Evolutionary conservation across 2,329 filamentous ascomycete genomes (phyloP).

Genomic region (Xylariaceae sp.): DNA sequence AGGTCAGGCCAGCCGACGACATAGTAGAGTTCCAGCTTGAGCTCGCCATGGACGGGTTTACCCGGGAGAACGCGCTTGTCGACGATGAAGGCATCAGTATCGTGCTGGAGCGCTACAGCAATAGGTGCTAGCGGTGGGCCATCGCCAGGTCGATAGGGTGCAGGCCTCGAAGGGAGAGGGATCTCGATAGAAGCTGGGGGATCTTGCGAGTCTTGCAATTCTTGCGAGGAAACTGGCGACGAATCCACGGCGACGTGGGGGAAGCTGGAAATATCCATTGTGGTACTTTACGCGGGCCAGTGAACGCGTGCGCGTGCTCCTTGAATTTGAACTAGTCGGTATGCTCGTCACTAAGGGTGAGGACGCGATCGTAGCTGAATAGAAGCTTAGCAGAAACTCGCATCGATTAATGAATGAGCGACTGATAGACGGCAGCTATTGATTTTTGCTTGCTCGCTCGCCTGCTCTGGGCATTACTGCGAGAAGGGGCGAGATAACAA

Average conservation of each 20-base stretch:
- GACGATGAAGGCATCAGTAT: slow-evolving; percentile 53
- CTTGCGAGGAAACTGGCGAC: background rate
- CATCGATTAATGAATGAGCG: background rate
- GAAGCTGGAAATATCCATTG: too few species aligned
- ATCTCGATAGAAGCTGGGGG: slow-evolving; percentile 29
- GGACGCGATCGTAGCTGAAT: too few species aligned
- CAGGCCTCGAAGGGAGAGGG: slow-evolving; percentile 29
- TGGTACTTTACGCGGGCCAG: background rate
- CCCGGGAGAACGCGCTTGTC: slow-evolving; percentile 46
- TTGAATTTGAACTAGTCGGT: background rate
- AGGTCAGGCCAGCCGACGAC: slow-evolving; percentile 51
- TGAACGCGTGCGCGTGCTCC: slow-evolving; percentile 8
- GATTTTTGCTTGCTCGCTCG: background rate
- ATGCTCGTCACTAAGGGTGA: too few species aligned
- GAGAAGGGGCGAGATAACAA: background rate
- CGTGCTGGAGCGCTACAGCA: slow-evolving; percentile 42
- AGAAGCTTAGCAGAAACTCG: too few species aligned
- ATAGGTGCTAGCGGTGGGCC: slow-evolving; percentile 46
- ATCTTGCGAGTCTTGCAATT: slow-evolving; percentile 17
- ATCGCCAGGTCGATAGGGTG: slow-evolving; percentile 41
- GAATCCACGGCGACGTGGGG: too few species aligned
- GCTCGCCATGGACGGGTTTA: slow-evolving; percentile 24
- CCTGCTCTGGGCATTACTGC: background rate
- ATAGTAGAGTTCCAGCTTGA: slow-evolving; percentile 45
- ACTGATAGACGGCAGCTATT: background rate